phyloP scores from a whole-genome alignment of 129 eudicot species.

The Pseudognaphalium luteoalbum region DNA sequence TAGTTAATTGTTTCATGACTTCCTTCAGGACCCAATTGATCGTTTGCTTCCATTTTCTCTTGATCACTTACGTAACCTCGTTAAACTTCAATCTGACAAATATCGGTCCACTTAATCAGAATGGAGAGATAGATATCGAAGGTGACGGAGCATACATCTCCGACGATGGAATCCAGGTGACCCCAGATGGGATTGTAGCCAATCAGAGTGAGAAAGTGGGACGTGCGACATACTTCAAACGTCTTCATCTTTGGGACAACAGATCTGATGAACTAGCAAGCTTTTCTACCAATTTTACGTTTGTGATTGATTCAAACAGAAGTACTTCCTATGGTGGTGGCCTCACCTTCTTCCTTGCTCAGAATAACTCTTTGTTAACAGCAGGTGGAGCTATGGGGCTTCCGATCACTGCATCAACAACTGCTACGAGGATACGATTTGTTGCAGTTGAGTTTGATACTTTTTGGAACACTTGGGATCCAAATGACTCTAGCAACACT shows the following conservation, averaged over 20 bases:
- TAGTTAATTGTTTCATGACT: slow-evolving; percentile 7
- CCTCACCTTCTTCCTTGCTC: not conserved
- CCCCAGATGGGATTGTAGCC: not conserved
- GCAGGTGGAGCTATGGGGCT: not conserved
- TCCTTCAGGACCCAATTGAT: slow-evolving; percentile 2
- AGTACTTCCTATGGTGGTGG: not conserved
- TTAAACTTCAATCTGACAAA: slow-evolving; percentile 17
- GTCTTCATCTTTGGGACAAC: slow-evolving; percentile 12
- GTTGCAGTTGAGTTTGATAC: not conserved
- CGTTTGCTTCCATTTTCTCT: not conserved
- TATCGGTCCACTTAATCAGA: not conserved
- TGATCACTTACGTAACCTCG: slow-evolving; percentile 20
- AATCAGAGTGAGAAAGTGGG: not conserved
- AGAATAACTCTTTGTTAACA: not conserved
- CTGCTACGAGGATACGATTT: not conserved
- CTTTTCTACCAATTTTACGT: not conserved
- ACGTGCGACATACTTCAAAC: not conserved
- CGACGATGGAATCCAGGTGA: not conserved
- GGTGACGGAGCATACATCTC: not conserved
- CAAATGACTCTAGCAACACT: not conserved
- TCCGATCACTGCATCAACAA: not conserved
- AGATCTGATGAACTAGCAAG: slow-evolving; percentile 1
- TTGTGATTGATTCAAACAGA: slow-evolving; percentile 3
- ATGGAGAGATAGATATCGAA: not conserved
- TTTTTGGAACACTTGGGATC: not conserved